These are phyloP conservation scores for Candida freyschussii DNA, from an alignment of 1,139 yeast species.

Conservation along the genomic window DNA sequence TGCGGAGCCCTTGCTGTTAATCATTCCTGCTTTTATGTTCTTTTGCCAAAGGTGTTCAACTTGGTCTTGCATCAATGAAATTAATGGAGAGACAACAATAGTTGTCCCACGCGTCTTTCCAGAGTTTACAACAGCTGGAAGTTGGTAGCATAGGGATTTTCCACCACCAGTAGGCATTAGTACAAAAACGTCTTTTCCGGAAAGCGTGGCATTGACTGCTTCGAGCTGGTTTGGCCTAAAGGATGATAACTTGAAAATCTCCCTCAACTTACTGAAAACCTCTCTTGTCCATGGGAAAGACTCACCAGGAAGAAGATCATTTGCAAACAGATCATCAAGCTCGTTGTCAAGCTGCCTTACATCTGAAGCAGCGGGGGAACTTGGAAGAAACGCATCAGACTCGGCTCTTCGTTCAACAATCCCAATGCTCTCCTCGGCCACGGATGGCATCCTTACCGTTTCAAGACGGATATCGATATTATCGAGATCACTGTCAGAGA, in stretches of 20 bases:
- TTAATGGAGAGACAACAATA: constrained; percentile 88
- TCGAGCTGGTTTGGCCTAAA: constrained; percentile 85
- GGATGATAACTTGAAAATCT: constrained; percentile 55
- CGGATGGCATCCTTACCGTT: not conserved
- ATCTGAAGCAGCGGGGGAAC: constrained; percentile 12
- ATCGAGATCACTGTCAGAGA: constrained; percentile 20
- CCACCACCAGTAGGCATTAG: constrained; percentile 99
- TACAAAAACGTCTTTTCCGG: constrained; percentile 86
- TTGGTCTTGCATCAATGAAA: constrained; percentile 97
- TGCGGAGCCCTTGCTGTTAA: constrained; percentile 68
- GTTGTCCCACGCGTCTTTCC: constrained; percentile 83
- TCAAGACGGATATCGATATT: constrained; percentile 15
- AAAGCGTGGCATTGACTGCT: constrained; percentile 76
- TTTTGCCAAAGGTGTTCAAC: constrained; percentile 69
- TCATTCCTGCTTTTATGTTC: constrained; percentile 80
- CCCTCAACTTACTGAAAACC: constrained; percentile 50
- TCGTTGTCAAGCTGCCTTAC: constrained; percentile 18
- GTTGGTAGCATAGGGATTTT: constrained; percentile 90
- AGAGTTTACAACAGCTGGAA: constrained; percentile 78
- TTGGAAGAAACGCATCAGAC: constrained; percentile 4
- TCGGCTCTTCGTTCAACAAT: not conserved
- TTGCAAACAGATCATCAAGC: constrained; percentile 16
- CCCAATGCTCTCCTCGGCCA: not conserved
- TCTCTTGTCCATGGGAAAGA: constrained; percentile 61
- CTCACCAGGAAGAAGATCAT: constrained; percentile 14